A percentile compares a stretch with the other conserved stretches of the same genome.
Evolutionary conservation across 2,329 filamentous ascomycete genomes (phyloP).

Genomic region (Colletotrichum sp.): DNA sequence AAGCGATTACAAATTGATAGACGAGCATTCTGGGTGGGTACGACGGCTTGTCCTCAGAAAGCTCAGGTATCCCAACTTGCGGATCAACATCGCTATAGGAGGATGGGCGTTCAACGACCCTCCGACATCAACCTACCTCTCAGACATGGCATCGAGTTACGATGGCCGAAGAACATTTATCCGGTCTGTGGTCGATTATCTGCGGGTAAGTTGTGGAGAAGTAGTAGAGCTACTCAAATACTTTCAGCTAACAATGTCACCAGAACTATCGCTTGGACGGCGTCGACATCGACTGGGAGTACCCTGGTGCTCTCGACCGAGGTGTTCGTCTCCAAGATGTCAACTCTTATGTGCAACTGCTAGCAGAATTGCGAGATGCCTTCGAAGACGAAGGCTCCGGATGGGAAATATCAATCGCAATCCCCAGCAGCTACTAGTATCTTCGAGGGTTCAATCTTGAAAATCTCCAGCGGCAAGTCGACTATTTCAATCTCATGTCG

Average conservation of each 20-base stretch:
- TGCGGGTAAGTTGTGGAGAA: background rate
- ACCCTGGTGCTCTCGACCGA: conserved; percentile 1
- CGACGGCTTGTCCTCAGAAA: background rate
- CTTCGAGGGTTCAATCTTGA: background rate
- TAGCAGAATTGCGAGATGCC: conserved; percentile 32
- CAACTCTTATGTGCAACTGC: conserved; percentile 30
- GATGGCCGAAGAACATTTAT: conserved; percentile 42
- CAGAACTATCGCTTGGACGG: conserved; percentile 2
- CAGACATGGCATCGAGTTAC: conserved; percentile 31
- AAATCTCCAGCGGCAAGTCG: conserved; percentile 20
- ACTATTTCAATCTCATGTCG: conserved; percentile 40
- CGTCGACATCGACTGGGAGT: conserved; percentile 18
- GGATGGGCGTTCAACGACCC: background rate
- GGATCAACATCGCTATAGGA: background rate
- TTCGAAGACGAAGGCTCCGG: conserved; percentile 1
- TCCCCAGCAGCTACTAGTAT: conserved; percentile 8
- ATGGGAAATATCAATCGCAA: conserved; percentile 6
- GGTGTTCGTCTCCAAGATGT: conserved; percentile 29
- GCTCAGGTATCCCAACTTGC: background rate
- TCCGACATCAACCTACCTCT: conserved; percentile 26
- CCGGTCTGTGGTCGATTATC: conserved; percentile 25
- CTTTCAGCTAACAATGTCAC: background rate
- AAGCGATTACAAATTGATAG: background rate
- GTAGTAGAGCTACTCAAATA: background rate
- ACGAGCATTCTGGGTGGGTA: background rate